phyloP scores from a whole-genome alignment of 768 basidiomycete species.

The Xanthoconium stramineum region DNA sequence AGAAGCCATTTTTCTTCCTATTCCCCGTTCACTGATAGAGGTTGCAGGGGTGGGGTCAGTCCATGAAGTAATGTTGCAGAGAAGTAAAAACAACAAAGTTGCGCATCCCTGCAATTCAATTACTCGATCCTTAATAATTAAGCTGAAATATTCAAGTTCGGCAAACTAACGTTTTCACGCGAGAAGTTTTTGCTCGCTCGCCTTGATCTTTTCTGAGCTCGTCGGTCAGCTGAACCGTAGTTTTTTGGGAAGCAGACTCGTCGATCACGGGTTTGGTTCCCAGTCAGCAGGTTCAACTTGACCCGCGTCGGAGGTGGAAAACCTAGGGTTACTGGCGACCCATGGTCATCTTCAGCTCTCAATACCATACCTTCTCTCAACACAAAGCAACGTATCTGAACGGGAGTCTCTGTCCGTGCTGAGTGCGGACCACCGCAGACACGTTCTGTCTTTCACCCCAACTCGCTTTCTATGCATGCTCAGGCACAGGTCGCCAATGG shows the following conservation, averaged over 20 bases:
- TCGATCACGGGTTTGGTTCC: constrained; percentile 11
- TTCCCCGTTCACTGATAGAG: constrained; percentile 8
- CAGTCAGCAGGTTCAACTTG: constrained; percentile 3
- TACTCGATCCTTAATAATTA: constrained; percentile 21
- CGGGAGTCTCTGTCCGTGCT: background rate
- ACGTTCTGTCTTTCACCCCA: background rate
- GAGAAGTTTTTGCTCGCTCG: constrained; percentile 1
- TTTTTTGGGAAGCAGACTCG: background rate
- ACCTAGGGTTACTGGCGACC: background rate
- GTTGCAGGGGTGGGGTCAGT: background rate
- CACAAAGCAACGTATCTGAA: background rate
- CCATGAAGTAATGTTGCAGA: constrained; percentile 5
- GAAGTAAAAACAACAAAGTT: constrained; percentile 11
- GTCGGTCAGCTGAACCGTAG: constrained; percentile 3
- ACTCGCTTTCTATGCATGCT: background rate
- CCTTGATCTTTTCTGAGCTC: constrained; percentile 6
- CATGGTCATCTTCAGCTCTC: constrained; percentile 9
- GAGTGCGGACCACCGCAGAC: background rate
- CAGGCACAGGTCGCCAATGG: background rate
- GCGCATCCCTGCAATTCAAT: constrained; percentile 19
- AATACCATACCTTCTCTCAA: constrained; percentile 3
- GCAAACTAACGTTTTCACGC: constrained; percentile 15
- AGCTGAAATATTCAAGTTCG: constrained; percentile 12
- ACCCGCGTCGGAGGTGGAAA: constrained; percentile 23
- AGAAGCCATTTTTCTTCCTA: constrained; percentile 1